These are phyloP conservation scores for Populus hybrid DNA, from an alignment of 441 rosid genomes.

Conservation along the genomic window DNA sequence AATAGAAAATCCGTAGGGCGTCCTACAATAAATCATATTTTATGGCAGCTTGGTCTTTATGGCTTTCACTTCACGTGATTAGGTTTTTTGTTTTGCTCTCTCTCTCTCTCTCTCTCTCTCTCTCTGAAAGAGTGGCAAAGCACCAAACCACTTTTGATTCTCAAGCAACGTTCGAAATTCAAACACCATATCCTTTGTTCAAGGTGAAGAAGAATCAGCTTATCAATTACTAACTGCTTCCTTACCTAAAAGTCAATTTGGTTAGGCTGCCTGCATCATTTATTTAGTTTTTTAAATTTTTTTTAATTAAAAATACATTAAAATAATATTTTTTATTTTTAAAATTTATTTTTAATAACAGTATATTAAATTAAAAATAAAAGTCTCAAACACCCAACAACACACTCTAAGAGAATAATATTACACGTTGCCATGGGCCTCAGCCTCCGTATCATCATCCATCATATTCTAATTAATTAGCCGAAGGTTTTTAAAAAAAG, in stretches of 20 bases:
- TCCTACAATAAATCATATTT: not conserved
- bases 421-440: not conserved
- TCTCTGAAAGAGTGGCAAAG: not conserved
- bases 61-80: not conserved
- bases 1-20: not conserved
- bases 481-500: not conserved
- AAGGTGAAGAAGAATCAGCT: not conserved
- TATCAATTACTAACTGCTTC: not conserved
- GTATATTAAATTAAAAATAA: too few relatives aligned
- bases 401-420: not conserved
- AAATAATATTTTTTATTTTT: too few relatives aligned
- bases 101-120: not conserved
- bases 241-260: not conserved
- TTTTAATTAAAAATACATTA: too few relatives aligned
- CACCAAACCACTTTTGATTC: not conserved
- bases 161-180: not conserved
- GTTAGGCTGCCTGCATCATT: not conserved
- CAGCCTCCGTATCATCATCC: not conserved
- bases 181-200: not conserved
- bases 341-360: too few relatives aligned
- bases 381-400: not conserved
- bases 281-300: too few relatives aligned
- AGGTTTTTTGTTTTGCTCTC: not conserved
- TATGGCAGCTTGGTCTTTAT: not conserved
- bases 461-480: not conserved